phyloP scores from a whole-genome alignment of 2,329 filamentous ascomycete species.

The Pseudogymnoascus sp. region DNA sequence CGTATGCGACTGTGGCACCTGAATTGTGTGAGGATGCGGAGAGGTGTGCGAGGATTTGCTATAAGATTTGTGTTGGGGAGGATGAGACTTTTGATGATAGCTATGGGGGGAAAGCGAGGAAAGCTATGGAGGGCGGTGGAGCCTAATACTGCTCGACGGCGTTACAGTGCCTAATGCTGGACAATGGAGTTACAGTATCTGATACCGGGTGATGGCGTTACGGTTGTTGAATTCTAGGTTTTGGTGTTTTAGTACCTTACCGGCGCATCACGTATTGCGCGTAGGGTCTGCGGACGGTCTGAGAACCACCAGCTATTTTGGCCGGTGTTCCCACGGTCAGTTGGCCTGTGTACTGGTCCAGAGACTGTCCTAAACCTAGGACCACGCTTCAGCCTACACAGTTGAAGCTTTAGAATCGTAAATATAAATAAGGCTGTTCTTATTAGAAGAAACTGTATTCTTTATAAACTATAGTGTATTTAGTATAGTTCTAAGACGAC shows the following conservation, averaged over 20 bases:
- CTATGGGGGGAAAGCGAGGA: slow-evolving; percentile 15
- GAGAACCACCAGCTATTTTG: too few species aligned
- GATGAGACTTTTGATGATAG: slow-evolving; percentile 25
- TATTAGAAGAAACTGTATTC: too few species aligned
- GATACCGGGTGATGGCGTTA: not conserved
- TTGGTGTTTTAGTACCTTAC: not conserved
- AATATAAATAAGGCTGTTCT: too few species aligned
- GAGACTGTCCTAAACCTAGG: too few species aligned
- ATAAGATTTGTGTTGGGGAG: slow-evolving; percentile 29
- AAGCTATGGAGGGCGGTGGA: not conserved
- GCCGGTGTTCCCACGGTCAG: too few species aligned
- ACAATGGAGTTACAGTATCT: not conserved
- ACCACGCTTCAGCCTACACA: too few species aligned
- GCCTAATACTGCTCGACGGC: not conserved
- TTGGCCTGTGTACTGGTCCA: too few species aligned
- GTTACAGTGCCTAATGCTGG: not conserved
- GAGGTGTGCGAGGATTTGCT: slow-evolving; percentile 27
- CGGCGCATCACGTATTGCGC: too few species aligned
- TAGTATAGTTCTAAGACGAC: too few species aligned
- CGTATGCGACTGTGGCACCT: slow-evolving; percentile 21
- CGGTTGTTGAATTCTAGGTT: not conserved
- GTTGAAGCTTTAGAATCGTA: too few species aligned
- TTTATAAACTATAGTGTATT: too few species aligned
- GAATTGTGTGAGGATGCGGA: slow-evolving; percentile 20
- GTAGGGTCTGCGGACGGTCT: too few species aligned